Evolutionary conservation across 2,329 filamentous ascomycete genomes (phyloP).

Genomic region (Trichoderma aggressivum): DNA sequence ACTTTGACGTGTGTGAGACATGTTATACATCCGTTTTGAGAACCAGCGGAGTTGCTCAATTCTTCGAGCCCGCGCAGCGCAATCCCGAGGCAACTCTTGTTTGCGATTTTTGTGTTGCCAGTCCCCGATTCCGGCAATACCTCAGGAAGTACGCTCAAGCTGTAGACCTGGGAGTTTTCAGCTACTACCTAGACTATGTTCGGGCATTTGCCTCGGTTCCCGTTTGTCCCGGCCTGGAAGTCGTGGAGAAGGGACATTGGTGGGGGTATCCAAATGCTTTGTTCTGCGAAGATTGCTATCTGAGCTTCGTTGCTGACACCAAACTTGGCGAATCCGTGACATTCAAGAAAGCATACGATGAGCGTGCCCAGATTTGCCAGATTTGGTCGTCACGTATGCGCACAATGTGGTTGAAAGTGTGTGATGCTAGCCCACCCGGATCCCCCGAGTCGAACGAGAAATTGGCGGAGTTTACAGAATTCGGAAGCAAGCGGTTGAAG

Average conservation of each 20-base stretch:
- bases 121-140: slow-evolving; percentile 27
- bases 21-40: slow-evolving; percentile 33
- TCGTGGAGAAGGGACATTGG: slow-evolving; percentile 29
- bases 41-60: slow-evolving; percentile 26
- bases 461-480: slow-evolving; percentile 28
- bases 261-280: slow-evolving; percentile 35
- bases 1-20: slow-evolving; percentile 33
- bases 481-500: slow-evolving; percentile 27
- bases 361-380: slow-evolving; percentile 32
- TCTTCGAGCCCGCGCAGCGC: slow-evolving; percentile 29
- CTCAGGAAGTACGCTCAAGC: slow-evolving; percentile 29
- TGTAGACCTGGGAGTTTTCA: slow-evolving; percentile 33
- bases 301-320: slow-evolving; percentile 30
- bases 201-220: slow-evolving; percentile 29
- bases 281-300: slow-evolving; percentile 36
- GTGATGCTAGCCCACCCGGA: slow-evolving; percentile 27
- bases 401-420: slow-evolving; percentile 31
- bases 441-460: slow-evolving; percentile 26
- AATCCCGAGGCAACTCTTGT: slow-evolving; percentile 23
- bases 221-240: slow-evolving; percentile 30
- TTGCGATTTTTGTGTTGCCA: slow-evolving; percentile 31
- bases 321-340: slow-evolving; percentile 26
- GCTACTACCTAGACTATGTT: slow-evolving; percentile 29
- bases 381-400: slow-evolving; percentile 40
- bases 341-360: slow-evolving; percentile 27